phyloP scores from a whole-genome alignment of 2,329 filamentous ascomycete species.

The Magnaporthales sp. region DNA sequence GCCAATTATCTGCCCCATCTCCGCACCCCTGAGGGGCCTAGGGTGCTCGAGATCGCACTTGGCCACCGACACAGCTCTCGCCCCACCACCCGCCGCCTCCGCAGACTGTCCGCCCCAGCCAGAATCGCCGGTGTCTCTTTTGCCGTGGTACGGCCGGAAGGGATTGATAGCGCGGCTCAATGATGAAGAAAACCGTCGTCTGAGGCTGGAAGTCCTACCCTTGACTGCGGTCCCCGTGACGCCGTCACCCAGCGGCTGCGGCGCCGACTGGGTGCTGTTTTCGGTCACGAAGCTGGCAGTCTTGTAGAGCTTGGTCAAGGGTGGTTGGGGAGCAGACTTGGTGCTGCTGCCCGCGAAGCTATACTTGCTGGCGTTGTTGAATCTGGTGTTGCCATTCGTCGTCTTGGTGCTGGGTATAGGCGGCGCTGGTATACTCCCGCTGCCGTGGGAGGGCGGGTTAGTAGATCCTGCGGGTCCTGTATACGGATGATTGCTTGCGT shows the following conservation, averaged over 20 bases:
- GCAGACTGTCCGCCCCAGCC: constrained; percentile 7
- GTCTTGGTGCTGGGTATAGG: not conserved
- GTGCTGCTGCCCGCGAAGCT: not conserved
- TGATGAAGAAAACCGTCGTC: not conserved
- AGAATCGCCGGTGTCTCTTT: not conserved
- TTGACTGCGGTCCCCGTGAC: not conserved
- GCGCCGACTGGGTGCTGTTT: not conserved
- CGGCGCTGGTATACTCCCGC: not conserved
- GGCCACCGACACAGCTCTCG: constrained; percentile 3
- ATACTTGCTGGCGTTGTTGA: not conserved
- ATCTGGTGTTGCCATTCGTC: not conserved
- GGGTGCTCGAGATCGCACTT: constrained; percentile 18
- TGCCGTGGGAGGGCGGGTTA: not conserved
- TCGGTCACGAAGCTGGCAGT: not conserved
- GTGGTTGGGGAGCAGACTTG: not conserved
- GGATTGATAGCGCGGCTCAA: not conserved
- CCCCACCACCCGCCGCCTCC: constrained; percentile 6
- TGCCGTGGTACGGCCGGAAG: not conserved
- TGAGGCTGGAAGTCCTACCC: not conserved
- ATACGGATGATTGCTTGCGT: not conserved
- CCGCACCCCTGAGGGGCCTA: constrained; percentile 16
- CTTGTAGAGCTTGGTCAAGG: not conserved
- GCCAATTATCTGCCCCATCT: constrained; percentile 11
- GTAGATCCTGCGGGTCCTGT: not conserved
- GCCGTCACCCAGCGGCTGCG: not conserved